Conservation (phyloP, 371 early-diverging fungal species). For the Lichtheimia ornata region DNA sequence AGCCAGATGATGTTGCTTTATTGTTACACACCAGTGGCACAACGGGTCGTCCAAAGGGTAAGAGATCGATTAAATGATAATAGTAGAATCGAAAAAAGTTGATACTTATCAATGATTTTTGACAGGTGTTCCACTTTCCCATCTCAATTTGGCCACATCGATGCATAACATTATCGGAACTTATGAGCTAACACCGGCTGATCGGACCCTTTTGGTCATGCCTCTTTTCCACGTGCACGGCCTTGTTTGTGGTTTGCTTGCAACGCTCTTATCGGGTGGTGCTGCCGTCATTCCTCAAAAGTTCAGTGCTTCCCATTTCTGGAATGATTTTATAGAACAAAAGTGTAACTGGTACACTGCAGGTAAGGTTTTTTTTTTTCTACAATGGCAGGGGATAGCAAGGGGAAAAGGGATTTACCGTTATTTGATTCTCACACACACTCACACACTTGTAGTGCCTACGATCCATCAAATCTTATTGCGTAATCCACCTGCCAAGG, state of each 20-base stretch:
- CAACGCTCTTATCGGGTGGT: constrained; percentile 79
- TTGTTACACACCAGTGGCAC: constrained; percentile 84
- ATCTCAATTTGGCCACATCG: constrained; percentile 72
- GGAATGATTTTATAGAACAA: constrained; percentile 68
- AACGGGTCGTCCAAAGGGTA: constrained; percentile 84
- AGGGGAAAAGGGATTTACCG: neutral
- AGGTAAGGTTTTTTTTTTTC: constrained; percentile 22
- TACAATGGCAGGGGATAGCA: neutral
- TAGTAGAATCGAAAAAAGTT: neutral
- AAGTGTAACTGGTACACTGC: constrained; percentile 80
- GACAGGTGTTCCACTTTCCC: constrained; percentile 82
- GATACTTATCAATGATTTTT: neutral
- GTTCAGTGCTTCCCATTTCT: constrained; percentile 81
- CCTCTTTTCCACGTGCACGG: constrained; percentile 95
- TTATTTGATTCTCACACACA: neutral
- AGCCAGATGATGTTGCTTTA: constrained; percentile 67
- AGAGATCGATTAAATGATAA: neutral
- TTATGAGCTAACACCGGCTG: constrained; percentile 62
- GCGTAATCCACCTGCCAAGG: constrained; percentile 46
- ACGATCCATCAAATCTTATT: constrained; percentile 88
- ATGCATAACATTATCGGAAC: constrained; percentile 75
- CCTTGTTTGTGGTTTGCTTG: constrained; percentile 75
- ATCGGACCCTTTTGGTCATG: constrained; percentile 81
- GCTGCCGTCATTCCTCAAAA: constrained; percentile 77
- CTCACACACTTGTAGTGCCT: constrained; percentile 59